phyloP scores from a whole-genome alignment of 805 yeast genomes.

The Starmerella khaoyaiensis region DNA sequence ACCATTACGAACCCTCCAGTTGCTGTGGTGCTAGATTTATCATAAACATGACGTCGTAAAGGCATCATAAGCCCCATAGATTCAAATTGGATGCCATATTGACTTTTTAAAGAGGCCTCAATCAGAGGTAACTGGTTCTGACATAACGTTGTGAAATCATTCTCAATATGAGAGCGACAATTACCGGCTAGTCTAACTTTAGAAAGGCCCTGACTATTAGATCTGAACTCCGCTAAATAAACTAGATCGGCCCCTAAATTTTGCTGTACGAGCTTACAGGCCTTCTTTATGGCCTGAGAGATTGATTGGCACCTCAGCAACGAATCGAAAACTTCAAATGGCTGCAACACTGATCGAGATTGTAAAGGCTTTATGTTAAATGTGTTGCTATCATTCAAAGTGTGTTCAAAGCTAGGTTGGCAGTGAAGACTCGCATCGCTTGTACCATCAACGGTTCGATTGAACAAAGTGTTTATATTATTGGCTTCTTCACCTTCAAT shows the following conservation, averaged over 20 bases:
- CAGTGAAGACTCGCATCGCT: no score
- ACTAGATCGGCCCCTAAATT: constrained; percentile 22
- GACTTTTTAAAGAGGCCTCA: constrained; percentile 9
- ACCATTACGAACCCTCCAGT: constrained; percentile 24
- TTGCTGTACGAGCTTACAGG: constrained; percentile 21
- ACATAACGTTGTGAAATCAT: not conserved
- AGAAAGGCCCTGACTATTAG: no score
- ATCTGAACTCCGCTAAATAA: constrained; percentile 23
- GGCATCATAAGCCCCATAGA: constrained; percentile 18
- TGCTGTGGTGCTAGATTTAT: not conserved
- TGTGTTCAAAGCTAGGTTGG: no score
- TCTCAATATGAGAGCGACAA: constrained; percentile 2
- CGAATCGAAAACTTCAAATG: constrained; percentile 22
- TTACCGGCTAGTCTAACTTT: constrained; percentile 4
- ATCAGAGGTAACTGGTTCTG: not conserved
- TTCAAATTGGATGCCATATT: constrained; percentile 11
- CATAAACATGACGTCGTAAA: constrained; percentile 7
- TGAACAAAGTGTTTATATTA: no score
- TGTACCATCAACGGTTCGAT: no score
- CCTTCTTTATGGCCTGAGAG: constrained; percentile 22
- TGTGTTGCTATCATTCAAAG: no score
- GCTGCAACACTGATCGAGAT: constrained; percentile 16
- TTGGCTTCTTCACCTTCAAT: no score
- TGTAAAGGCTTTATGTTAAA: constrained; percentile 5
- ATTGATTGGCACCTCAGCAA: constrained; percentile 19